These are phyloP conservation scores for Epichloe coenophiala DNA, from an alignment of 2,329 filamentous ascomycete genomes.

Conservation along the genomic window DNA sequence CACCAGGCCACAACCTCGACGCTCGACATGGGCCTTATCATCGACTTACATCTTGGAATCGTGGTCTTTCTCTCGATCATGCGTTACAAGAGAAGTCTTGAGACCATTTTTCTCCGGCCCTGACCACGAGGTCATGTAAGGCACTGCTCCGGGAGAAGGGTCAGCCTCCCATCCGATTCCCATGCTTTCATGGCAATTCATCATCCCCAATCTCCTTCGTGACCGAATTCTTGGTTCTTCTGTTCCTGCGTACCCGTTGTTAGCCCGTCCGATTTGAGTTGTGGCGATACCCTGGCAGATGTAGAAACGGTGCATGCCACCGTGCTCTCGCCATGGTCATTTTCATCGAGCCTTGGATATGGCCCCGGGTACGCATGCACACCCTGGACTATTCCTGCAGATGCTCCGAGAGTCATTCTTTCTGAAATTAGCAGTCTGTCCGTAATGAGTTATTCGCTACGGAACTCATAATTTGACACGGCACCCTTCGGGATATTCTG, in stretches of 20 bases:
- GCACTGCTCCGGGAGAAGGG: constrained; percentile 10
- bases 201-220: neutral
- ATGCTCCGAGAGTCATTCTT: too few relatives aligned
- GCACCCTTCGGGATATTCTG: neutral
- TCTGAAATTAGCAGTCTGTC: too few relatives aligned
- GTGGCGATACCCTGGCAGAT: neutral
- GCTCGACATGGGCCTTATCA: constrained; percentile 11
- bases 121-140: constrained; percentile 19
- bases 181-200: neutral
- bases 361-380: too few relatives aligned
- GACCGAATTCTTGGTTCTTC: neutral
- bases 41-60: constrained; percentile 18
- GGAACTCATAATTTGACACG: too few relatives aligned
- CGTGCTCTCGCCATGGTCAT: neutral
- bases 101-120: constrained; percentile 5
- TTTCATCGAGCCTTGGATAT: too few relatives aligned
- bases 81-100: constrained; percentile 9
- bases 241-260: constrained; percentile 3
- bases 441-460: too few relatives aligned
- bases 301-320: neutral
- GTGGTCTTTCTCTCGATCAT: constrained; percentile 13
- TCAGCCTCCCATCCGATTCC: constrained; percentile 6
- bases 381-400: too few relatives aligned
- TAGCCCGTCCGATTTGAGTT: neutral
- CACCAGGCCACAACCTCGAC: constrained; percentile 18